phyloP scores from a whole-genome alignment of 139 green algal genomes.

The Picochlorum sp. region DNA sequence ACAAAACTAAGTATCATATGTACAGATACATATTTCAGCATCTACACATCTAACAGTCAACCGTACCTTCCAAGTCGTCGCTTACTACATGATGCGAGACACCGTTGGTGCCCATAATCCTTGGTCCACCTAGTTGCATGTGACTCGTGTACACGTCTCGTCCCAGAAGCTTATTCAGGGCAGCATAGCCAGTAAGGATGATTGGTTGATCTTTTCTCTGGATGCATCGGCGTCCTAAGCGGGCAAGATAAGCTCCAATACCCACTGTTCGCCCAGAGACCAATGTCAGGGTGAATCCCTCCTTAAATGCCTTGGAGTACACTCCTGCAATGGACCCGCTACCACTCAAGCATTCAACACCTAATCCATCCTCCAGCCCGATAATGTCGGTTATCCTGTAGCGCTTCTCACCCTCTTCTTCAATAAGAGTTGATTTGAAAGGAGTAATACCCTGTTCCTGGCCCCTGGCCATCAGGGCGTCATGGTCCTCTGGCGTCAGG shows the following conservation, averaged over 20 bases:
- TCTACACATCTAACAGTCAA: slow-evolving; percentile 22
- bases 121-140: slow-evolving; percentile 89
- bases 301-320: slow-evolving; percentile 55
- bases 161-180: slow-evolving; percentile 97
- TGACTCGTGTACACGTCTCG: slow-evolving; percentile 91
- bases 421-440: slow-evolving; percentile 10
- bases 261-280: slow-evolving; percentile 88
- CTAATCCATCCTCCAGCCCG: slow-evolving; percentile 89
- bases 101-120: slow-evolving; percentile 92
- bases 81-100: slow-evolving; percentile 84
- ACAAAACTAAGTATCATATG: slow-evolving; percentile 7
- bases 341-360: slow-evolving; percentile 94
- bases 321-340: slow-evolving; percentile 82
- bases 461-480: slow-evolving; percentile 11
- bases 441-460: background rate
- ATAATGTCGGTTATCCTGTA: slow-evolving; percentile 64
- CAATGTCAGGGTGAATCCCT: slow-evolving; percentile 91
- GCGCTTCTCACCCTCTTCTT: slow-evolving; percentile 14
- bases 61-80: slow-evolving; percentile 91
- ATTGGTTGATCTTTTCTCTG: slow-evolving; percentile 92
- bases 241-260: slow-evolving; percentile 96
- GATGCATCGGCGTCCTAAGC: slow-evolving; percentile 82
- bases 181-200: slow-evolving; percentile 95
- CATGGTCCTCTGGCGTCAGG: slow-evolving; percentile 73
- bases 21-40: slow-evolving; percentile 13